Percentiles rank a stretch among this genome's conserved stretches.
These are phyloP conservation scores for Aristolochia contorta DNA, from an alignment of 164 flowering plant genomes.

Conservation along the genomic window DNA sequence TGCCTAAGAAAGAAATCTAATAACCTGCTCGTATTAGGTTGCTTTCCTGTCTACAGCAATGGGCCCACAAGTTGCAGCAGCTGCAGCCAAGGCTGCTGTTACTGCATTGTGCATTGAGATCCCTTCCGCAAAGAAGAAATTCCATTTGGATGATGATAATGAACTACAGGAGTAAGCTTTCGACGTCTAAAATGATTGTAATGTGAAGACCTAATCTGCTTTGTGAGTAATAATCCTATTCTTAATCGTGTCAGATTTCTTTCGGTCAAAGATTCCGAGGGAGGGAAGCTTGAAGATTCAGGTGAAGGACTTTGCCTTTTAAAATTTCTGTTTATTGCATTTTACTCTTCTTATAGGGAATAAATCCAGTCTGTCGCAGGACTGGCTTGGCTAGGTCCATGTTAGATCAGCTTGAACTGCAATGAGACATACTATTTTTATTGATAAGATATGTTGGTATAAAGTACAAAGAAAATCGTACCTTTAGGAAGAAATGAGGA, in stretches of 20 bases:
- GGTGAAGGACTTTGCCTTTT: constrained; percentile 19
- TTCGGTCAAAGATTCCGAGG: constrained; percentile 25
- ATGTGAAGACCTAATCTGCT: too few species aligned
- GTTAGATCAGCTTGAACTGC: too few species aligned
- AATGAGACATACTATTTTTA: too few species aligned
- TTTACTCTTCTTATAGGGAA: neutral
- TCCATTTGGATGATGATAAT: constrained; percentile 28
- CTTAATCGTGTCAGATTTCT: constrained; percentile 24
- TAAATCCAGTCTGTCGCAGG: too few species aligned
- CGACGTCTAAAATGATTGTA: too few species aligned
- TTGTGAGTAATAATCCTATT: neutral
- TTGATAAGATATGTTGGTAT: too few species aligned
- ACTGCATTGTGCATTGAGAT: constrained; percentile 54
- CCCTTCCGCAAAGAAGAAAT: constrained; percentile 45
- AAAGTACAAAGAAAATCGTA: too few species aligned
- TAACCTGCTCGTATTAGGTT: constrained; percentile 29
- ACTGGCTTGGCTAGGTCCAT: too few species aligned
- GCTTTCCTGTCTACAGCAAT: constrained; percentile 50
- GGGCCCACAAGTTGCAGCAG: constrained; percentile 57
- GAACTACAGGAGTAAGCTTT: neutral
- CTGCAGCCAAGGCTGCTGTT: constrained; percentile 80
- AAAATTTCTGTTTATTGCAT: neutral
- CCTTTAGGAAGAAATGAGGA: too few species aligned
- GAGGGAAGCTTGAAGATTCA: constrained; percentile 20
- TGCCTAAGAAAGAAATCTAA: neutral